phyloP scores from a whole-genome alignment of 2,329 filamentous ascomycete genomes.

The Aaosphaeria pasadenensis region DNA sequence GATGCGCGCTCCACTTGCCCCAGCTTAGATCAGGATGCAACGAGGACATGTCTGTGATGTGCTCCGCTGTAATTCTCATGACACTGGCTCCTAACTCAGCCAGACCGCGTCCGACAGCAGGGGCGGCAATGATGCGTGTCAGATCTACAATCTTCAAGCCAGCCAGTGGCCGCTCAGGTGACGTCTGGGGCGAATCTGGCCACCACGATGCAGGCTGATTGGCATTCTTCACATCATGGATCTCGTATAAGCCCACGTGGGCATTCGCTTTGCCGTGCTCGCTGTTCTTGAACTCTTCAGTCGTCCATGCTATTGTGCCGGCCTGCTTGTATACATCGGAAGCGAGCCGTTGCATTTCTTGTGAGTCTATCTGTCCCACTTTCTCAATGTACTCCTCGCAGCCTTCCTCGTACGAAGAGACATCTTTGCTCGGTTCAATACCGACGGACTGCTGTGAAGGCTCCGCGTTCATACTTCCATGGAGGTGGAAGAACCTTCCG shows the following conservation, averaged over 20 bases:
- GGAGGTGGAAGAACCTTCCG: conserved; percentile 46
- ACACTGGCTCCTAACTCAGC: conserved; percentile 49
- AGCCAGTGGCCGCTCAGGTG: conserved; percentile 41
- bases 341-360: conserved; percentile 33
- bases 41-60: conserved; percentile 40
- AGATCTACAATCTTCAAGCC: conserved; percentile 53
- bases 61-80: conserved; percentile 42
- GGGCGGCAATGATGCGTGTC: conserved; percentile 49
- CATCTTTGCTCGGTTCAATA: conserved; percentile 30
- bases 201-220: conserved; percentile 42
- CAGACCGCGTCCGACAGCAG: conserved; percentile 41
- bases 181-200: conserved; percentile 32
- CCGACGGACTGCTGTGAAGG: conserved; percentile 38
- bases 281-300: conserved; percentile 37
- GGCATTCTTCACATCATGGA: conserved; percentile 22
- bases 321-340: conserved; percentile 40
- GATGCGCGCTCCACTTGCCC: conserved; percentile 49
- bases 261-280: conserved; percentile 44
- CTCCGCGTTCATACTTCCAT: conserved; percentile 48
- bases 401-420: conserved; percentile 24
- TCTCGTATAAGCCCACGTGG: conserved; percentile 41
- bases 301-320: conserved; percentile 39
- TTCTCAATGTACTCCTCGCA: conserved; percentile 34
- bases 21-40: conserved; percentile 49
- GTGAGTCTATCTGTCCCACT: conserved; percentile 30